A percentile compares a stretch with the other conserved stretches of the same genome.
Conservation (phyloP, 2,329 filamentous ascomycete species). For the Microsporum canis region DNA sequence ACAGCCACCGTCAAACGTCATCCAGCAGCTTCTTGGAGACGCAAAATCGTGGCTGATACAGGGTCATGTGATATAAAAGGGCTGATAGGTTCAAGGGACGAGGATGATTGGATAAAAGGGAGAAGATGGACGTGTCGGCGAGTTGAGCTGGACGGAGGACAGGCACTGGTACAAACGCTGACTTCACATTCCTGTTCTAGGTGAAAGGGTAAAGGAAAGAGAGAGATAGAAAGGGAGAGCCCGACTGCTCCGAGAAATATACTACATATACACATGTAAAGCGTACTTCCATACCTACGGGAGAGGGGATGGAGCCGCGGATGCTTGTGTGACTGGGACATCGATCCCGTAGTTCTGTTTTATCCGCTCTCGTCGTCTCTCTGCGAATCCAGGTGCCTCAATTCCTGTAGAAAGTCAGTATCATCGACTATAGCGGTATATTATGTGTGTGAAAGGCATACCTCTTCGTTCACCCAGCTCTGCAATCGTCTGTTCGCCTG, state of each 20-base stretch:
- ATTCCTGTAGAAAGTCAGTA: conserved; percentile 48
- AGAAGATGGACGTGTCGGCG: not conserved
- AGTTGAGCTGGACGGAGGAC: not conserved
- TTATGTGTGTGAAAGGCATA: conserved; percentile 34
- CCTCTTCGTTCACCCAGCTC: conserved; percentile 80
- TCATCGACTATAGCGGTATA: conserved; percentile 10
- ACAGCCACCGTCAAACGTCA: no score
- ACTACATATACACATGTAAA: conserved; percentile 11
- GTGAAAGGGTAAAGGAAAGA: not conserved
- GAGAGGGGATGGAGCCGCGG: conserved; percentile 22
- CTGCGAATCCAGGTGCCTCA: conserved; percentile 67
- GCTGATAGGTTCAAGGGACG: no score
- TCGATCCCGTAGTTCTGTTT: conserved; percentile 83
- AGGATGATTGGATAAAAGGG: not conserved
- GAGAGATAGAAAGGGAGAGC: conserved; percentile 1
- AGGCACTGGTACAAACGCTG: not conserved
- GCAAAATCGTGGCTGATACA: no score
- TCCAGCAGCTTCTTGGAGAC: no score
- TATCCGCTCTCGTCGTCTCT: conserved; percentile 68
- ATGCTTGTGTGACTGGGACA: conserved; percentile 50
- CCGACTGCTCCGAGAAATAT: conserved; percentile 1
- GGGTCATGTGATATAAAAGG: no score
- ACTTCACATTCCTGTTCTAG: not conserved
- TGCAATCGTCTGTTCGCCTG: conserved; percentile 66
- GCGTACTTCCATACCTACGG: not conserved